Evolutionary conservation across 108 stramenopile genomes (phyloP).

Genomic region (Nitzschia sp.): DNA sequence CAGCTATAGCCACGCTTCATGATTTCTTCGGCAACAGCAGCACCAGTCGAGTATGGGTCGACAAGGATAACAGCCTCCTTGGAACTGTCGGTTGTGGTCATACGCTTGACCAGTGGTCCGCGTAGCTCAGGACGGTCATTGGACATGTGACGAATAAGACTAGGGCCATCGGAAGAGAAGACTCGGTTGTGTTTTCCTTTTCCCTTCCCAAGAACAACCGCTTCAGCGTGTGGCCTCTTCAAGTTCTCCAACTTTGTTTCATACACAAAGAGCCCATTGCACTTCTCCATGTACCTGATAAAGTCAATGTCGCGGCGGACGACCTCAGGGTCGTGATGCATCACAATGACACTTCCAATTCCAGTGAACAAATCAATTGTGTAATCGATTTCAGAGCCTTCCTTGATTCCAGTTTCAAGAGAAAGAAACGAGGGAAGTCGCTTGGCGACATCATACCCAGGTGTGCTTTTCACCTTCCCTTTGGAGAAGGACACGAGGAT

Average conservation of each 20-base stretch:
- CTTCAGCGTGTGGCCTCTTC: conserved; percentile 63
- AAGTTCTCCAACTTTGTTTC: conserved; percentile 72
- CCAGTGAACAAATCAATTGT: conserved; percentile 73
- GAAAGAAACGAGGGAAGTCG: conserved; percentile 71
- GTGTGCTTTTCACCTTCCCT: conserved; percentile 68
- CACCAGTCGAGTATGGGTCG: conserved; percentile 93
- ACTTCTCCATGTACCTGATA: conserved; percentile 79
- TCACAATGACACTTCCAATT: conserved; percentile 73
- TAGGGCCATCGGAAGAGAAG: conserved; percentile 70
- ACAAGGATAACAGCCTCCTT: conserved; percentile 85
- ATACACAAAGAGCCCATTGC: conserved; percentile 78
- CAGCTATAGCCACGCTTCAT: conserved; percentile 71
- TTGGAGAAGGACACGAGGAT: conserved; percentile 64
- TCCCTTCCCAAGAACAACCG: conserved; percentile 20
- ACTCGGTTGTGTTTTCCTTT: conserved; percentile 36
- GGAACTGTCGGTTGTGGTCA: conserved; percentile 79
- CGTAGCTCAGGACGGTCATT: conserved; percentile 77
- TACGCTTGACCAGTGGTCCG: conserved; percentile 52
- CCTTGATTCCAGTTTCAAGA: conserved; percentile 55
- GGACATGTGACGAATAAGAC: conserved; percentile 71
- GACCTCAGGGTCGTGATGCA: conserved; percentile 59
- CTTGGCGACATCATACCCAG: conserved; percentile 76
- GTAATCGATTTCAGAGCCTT: conserved; percentile 66
- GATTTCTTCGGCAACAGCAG: conserved; percentile 69
- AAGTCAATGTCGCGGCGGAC: conserved; percentile 72